Conservation (phyloP, 1,284 basidiomycete species). For the Apiotrichum laibachii region DNA sequence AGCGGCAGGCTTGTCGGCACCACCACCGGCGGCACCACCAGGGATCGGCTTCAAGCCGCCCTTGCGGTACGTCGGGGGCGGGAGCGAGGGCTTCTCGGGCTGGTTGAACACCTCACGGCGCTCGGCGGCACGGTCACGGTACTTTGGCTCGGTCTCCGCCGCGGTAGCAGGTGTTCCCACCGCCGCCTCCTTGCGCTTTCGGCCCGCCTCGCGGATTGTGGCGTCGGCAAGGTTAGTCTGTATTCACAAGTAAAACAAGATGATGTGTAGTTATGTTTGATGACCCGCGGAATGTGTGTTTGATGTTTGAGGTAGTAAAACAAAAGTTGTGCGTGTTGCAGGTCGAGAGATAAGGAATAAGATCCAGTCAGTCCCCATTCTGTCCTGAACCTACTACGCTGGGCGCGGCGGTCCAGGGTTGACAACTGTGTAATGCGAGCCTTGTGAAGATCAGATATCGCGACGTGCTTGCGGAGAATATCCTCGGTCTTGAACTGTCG, state of each 20-base stretch:
- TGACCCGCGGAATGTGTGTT: background rate
- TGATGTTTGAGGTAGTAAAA: background rate
- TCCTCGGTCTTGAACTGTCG: slow-evolving; percentile 85
- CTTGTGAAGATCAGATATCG: slow-evolving; percentile 90
- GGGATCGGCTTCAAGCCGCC: slow-evolving; percentile 5
- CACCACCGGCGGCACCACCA: slow-evolving; percentile 1
- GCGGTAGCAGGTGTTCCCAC: slow-evolving; percentile 43
- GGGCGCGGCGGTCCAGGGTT: slow-evolving; percentile 19
- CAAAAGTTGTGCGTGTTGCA: background rate
- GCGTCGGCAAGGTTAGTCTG: slow-evolving; percentile 78
- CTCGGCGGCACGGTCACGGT: slow-evolving; percentile 86
- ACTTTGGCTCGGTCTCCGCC: slow-evolving; percentile 59
- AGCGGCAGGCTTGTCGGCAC: background rate
- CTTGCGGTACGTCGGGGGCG: slow-evolving; percentile 43
- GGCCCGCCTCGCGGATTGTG: slow-evolving; percentile 67
- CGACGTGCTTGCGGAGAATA: slow-evolving; percentile 78
- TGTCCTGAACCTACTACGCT: slow-evolving; percentile 28
- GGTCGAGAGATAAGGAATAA: slow-evolving; percentile 2
- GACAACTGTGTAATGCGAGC: slow-evolving; percentile 54
- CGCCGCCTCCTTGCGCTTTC: slow-evolving; percentile 62
- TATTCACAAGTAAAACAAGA: slow-evolving; percentile 21
- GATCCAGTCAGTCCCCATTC: slow-evolving; percentile 25
- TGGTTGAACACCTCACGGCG: slow-evolving; percentile 83
- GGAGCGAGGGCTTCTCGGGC: slow-evolving; percentile 69
- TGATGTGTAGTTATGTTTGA: background rate